Evolutionary conservation across 768 basidiomycete species (phyloP).

Genomic region (Galerina marginata): DNA sequence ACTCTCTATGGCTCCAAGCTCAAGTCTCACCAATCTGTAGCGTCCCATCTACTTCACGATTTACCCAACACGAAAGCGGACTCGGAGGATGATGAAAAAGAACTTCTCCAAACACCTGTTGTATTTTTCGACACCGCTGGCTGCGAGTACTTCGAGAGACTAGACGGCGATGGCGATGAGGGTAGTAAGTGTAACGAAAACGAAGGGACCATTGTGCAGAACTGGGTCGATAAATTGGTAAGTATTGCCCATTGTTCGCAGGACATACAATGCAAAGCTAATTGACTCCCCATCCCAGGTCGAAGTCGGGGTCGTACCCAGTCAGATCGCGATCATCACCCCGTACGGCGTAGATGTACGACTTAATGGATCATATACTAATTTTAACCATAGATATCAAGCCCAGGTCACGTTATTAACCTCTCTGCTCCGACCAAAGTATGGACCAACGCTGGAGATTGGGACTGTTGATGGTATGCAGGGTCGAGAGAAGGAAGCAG

Average conservation of each 20-base stretch:
- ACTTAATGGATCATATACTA: neutral
- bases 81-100: slow-evolving; percentile 72
- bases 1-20: slow-evolving; percentile 80
- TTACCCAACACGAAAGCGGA: slow-evolving; percentile 57
- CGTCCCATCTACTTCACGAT: slow-evolving; percentile 72
- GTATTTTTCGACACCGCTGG: slow-evolving; percentile 96
- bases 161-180: slow-evolving; percentile 81
- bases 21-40: slow-evolving; percentile 72
- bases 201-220: slow-evolving; percentile 84
- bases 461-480: slow-evolving; percentile 98
- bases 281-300: slow-evolving; percentile 44
- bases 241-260: neutral
- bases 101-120: slow-evolving; percentile 76
- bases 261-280: neutral
- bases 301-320: slow-evolving; percentile 60
- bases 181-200: slow-evolving; percentile 95
- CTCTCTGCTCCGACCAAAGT: slow-evolving; percentile 71
- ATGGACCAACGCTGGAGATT: slow-evolving; percentile 79
- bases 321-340: slow-evolving; percentile 87
- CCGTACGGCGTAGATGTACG: slow-evolving; percentile 53
- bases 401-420: slow-evolving; percentile 90
- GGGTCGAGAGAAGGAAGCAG: slow-evolving; percentile 93
- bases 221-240: slow-evolving; percentile 84
- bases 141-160: slow-evolving; percentile 89
- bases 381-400: slow-evolving; percentile 67